Conservation (phyloP, 1,284 basidiomycete genomes). For the Irpex sp. region DNA sequence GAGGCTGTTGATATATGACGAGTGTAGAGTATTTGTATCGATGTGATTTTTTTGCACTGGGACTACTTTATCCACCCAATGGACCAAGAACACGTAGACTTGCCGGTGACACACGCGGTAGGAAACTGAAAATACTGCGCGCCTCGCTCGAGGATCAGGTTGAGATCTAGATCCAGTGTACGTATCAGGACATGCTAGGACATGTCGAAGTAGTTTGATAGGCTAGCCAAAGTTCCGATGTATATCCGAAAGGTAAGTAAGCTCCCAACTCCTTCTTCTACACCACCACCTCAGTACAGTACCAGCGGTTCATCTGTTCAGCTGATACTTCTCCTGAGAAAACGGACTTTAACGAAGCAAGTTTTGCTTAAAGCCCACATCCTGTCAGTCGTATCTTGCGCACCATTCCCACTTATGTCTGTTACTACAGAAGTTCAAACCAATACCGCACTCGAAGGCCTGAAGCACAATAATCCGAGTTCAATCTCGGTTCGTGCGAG, state of each 20-base stretch:
- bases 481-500: constrained; percentile 7
- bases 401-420: neutral
- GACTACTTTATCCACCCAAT: too few relatives aligned
- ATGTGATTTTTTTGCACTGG: too few relatives aligned
- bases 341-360: neutral
- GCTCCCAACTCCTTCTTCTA: neutral
- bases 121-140: too few relatives aligned
- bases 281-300: neutral
- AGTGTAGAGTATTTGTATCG: too few relatives aligned
- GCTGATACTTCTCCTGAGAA: neutral
- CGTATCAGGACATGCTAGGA: too few relatives aligned
- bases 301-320: neutral
- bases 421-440: neutral
- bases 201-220: neutral
- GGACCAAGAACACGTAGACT: too few relatives aligned
- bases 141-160: too few relatives aligned
- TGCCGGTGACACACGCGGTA: too few relatives aligned
- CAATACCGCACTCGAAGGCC: neutral
- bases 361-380: neutral
- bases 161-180: too few relatives aligned
- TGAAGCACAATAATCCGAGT: neutral
- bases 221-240: neutral
- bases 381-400: too few relatives aligned
- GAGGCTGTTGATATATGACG: too few relatives aligned
- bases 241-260: neutral